These are phyloP conservation scores for Cercospora berteroae DNA, from an alignment of 2,329 filamentous ascomycete genomes.

Conservation along the genomic window DNA sequence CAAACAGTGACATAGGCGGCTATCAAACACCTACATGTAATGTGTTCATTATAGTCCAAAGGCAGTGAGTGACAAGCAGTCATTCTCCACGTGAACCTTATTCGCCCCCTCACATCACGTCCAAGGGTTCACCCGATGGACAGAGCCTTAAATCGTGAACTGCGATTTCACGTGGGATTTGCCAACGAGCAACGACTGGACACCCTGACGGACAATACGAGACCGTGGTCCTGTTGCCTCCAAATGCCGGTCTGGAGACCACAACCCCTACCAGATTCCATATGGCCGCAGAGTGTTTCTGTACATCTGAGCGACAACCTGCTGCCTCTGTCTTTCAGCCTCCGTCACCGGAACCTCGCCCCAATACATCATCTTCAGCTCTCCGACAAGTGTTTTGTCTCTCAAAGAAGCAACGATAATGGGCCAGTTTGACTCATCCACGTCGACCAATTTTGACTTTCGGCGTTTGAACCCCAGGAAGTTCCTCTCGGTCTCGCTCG, in stretches of 20 bases:
- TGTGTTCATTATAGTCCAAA: neutral
- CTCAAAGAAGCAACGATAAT: neutral
- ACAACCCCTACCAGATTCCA: neutral
- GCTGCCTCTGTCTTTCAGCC: neutral
- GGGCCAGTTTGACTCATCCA: slow-evolving; percentile 5
- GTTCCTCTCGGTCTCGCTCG: neutral
- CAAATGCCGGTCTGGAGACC: neutral
- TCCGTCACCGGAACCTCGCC: neutral
- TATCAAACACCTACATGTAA: neutral
- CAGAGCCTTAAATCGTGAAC: neutral
- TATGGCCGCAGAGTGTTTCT: neutral
- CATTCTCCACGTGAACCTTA: neutral
- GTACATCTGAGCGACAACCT: slow-evolving; percentile 1
- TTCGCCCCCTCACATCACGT: neutral
- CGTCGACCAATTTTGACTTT: neutral
- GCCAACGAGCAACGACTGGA: neutral
- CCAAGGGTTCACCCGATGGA: neutral
- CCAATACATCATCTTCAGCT: neutral
- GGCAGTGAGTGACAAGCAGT: neutral
- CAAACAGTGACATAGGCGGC: neutral
- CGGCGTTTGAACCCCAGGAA: neutral
- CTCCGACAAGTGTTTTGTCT: neutral
- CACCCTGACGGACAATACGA: neutral
- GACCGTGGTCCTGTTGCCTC: neutral
- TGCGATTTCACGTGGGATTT: neutral